Percentiles rank a stretch among this genome's conserved stretches.
Evolutionary conservation across 371 early-diverging fungal genomes (phyloP).

Genomic region (Actinomortierella ambigua): DNA sequence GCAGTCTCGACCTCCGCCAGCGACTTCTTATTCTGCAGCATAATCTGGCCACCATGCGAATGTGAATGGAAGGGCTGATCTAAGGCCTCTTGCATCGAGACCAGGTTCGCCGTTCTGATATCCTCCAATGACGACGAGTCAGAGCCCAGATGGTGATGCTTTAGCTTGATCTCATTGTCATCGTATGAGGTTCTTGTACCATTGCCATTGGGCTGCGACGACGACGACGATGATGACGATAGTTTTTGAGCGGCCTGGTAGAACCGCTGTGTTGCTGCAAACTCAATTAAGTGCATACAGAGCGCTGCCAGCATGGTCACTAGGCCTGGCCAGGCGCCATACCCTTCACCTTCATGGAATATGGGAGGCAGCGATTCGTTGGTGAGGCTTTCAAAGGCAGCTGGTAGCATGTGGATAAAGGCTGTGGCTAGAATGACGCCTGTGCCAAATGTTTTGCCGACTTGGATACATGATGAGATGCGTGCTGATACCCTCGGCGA

Average conservation of each 20-base stretch:
- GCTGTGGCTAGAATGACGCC: conserved; percentile 84
- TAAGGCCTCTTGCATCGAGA: conserved; percentile 17
- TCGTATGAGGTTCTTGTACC: too few species aligned
- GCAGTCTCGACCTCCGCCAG: not conserved
- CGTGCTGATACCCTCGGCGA: conserved; percentile 8
- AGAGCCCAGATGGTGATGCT: too few species aligned
- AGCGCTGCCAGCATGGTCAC: conserved; percentile 62
- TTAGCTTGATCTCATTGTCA: too few species aligned
- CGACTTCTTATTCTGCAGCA: conserved; percentile 21
- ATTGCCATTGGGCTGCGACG: not conserved
- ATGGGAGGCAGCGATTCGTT: conserved; percentile 45
- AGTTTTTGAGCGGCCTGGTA: not conserved
- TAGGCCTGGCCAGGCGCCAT: conserved; percentile 52
- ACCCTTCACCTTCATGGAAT: conserved; percentile 41
- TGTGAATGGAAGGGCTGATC: too few species aligned
- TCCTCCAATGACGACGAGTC: too few species aligned
- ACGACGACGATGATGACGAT: not conserved
- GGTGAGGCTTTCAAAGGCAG: conserved; percentile 45
- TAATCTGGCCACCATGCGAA: conserved; percentile 35
- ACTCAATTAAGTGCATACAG: conserved; percentile 44
- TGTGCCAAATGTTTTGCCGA: conserved; percentile 68
- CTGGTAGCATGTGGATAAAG: conserved; percentile 72
- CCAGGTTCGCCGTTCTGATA: conserved; percentile 10
- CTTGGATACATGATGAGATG: conserved; percentile 19
- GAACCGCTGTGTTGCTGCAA: conserved; percentile 31